These are phyloP conservation scores for Trichosanthes truncata DNA, from an alignment of 306 rosid genomes.

Conservation along the genomic window DNA sequence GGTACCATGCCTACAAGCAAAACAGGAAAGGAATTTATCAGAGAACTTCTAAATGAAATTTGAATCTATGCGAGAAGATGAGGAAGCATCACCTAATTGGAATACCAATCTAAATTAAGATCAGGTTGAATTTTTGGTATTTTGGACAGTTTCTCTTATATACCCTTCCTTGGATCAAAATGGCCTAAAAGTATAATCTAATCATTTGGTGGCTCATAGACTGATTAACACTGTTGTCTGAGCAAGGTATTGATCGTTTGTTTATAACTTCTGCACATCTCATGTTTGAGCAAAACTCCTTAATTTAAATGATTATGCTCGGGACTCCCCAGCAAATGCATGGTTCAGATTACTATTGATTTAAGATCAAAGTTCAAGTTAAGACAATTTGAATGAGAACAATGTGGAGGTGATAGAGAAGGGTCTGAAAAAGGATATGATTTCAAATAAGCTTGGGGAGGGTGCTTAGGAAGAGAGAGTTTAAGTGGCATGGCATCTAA, in stretches of 20 bases:
- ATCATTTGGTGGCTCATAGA: background rate
- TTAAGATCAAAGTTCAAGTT: background rate
- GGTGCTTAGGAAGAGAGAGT: background rate
- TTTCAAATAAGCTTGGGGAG: background rate
- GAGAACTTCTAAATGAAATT: background rate
- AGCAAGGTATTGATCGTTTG: background rate
- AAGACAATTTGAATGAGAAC: background rate
- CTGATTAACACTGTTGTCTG: background rate
- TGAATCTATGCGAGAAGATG: background rate
- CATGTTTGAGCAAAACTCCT: background rate
- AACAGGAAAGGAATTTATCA: background rate
- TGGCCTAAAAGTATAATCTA: background rate
- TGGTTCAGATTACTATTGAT: background rate
- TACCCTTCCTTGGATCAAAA: background rate
- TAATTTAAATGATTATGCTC: background rate
- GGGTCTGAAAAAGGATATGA: background rate
- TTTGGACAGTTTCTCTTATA: too few species aligned
- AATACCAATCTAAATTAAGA: background rate
- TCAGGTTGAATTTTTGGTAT: background rate
- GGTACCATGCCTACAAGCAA: conserved; percentile 48
- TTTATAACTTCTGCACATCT: background rate
- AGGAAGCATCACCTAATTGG: background rate
- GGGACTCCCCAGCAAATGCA: background rate
- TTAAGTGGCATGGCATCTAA: background rate
- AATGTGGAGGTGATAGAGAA: background rate